Conservation (phyloP, 2,329 filamentous ascomycete genomes). For the Sporothrix inflata region DNA sequence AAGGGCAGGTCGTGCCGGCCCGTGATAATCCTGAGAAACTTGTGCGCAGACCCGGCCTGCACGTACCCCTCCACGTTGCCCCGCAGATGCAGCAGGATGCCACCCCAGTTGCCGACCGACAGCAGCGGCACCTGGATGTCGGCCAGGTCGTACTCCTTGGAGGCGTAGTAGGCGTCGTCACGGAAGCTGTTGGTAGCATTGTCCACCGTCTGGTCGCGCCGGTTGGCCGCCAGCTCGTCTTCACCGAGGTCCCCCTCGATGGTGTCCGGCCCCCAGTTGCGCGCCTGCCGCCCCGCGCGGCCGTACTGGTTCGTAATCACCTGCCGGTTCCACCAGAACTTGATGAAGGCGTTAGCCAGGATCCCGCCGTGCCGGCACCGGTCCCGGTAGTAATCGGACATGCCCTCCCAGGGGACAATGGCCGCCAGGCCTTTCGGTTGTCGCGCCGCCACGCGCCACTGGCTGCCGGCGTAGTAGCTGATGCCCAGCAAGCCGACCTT, state of each 20-base stretch:
- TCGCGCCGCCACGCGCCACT: slow-evolving; percentile 55
- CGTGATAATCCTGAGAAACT: slow-evolving; percentile 70
- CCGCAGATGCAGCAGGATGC: slow-evolving; percentile 68
- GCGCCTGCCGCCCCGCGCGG: slow-evolving; percentile 39
- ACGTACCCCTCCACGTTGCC: slow-evolving; percentile 69
- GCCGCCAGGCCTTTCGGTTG: slow-evolving; percentile 51
- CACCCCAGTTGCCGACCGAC: slow-evolving; percentile 71
- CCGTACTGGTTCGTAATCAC: slow-evolving; percentile 72
- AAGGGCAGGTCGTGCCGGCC: slow-evolving; percentile 74
- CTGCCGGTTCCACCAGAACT: slow-evolving; percentile 69
- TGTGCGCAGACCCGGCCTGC: slow-evolving; percentile 66
- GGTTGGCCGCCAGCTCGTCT: slow-evolving; percentile 54
- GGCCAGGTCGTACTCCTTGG: slow-evolving; percentile 65
- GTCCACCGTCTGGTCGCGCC: slow-evolving; percentile 52
- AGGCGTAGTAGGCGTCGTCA: slow-evolving; percentile 66
- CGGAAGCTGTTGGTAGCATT: slow-evolving; percentile 58
- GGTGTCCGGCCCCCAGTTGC: slow-evolving; percentile 45
- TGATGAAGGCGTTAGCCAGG: slow-evolving; percentile 60
- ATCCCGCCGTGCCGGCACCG: slow-evolving; percentile 65
- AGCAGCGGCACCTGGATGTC: slow-evolving; percentile 71
- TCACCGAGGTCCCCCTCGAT: slow-evolving; percentile 63
- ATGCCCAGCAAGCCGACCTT: slow-evolving; percentile 55
- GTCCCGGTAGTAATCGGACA: slow-evolving; percentile 60
- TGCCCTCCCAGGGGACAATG: slow-evolving; percentile 57
- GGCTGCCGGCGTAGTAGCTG: slow-evolving; percentile 51